A percentile compares a stretch with the other conserved stretches of the same genome.
These are phyloP conservation scores for Neurospora sp. DNA, from an alignment of 495 filamentous ascomycete species.

Conservation along the genomic window DNA sequence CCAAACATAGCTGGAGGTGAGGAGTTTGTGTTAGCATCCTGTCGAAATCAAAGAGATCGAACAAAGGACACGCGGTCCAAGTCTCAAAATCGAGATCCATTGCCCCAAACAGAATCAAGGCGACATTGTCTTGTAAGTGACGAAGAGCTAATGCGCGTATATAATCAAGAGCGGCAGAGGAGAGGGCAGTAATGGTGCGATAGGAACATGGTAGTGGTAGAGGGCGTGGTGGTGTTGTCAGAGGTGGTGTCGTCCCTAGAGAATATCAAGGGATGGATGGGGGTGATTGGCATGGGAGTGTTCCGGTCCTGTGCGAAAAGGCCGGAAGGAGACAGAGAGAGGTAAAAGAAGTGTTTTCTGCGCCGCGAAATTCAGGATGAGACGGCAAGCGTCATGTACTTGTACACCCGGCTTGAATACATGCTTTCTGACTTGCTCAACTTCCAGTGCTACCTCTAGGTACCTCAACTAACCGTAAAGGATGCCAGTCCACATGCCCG, in stretches of 20 bases:
- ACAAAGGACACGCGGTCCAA: neutral
- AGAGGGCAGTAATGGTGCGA: neutral
- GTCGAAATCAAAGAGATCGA: neutral
- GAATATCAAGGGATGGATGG: constrained; percentile 7
- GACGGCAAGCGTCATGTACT: neutral
- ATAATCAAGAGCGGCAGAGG: neutral
- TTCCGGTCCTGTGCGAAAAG: neutral
- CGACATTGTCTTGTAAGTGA: neutral
- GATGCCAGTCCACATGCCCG: neutral
- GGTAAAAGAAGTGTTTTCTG: neutral
- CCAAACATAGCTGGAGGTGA: constrained; percentile 69
- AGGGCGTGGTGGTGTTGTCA: neutral
- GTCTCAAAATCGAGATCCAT: neutral
- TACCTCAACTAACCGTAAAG: neutral
- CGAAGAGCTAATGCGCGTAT: neutral
- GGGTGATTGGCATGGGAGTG: neutral
- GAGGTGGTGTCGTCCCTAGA: neutral
- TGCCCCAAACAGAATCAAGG: neutral
- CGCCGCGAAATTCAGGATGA: neutral
- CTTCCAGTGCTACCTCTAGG: neutral
- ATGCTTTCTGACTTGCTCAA: neutral
- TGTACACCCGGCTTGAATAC: neutral
- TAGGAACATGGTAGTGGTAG: neutral
- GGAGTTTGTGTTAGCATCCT: constrained; percentile 26
- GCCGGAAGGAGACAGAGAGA: neutral